These are phyloP conservation scores for Xylaria scruposa DNA, from an alignment of 495 filamentous ascomycete genomes.

Conservation along the genomic window DNA sequence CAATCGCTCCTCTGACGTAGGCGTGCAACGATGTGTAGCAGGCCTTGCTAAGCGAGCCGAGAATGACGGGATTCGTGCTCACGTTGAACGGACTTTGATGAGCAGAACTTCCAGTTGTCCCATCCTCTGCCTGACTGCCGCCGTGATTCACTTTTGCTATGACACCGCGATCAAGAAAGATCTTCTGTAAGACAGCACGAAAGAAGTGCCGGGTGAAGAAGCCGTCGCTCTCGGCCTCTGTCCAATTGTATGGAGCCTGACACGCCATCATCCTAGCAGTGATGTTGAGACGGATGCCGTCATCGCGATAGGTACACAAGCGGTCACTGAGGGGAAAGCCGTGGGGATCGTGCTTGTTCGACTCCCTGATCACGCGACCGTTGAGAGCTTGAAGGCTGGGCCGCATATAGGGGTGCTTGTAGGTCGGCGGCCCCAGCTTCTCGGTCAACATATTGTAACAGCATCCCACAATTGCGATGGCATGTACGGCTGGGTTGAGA, in stretches of 20 bases:
- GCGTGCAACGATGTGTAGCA: slow-evolving; percentile 78
- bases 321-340: slow-evolving; percentile 91
- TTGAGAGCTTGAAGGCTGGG: slow-evolving; percentile 68
- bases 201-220: slow-evolving; percentile 97
- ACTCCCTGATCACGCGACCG: slow-evolving; percentile 52
- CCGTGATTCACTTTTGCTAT: slow-evolving; percentile 63
- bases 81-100: slow-evolving; percentile 55
- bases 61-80: slow-evolving; percentile 75
- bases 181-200: slow-evolving; percentile 85
- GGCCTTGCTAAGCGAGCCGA: slow-evolving; percentile 81
- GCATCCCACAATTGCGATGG: slow-evolving; percentile 93
- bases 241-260: slow-evolving; percentile 95
- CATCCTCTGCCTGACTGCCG: slow-evolving; percentile 41
- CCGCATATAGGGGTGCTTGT: slow-evolving; percentile 71
- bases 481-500: slow-evolving; percentile 80
- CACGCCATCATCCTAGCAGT: slow-evolving; percentile 97
- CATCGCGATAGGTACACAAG: slow-evolving; percentile 64
- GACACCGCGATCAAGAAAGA: slow-evolving; percentile 83
- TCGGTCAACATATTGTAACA: slow-evolving; percentile 98
- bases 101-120: slow-evolving; percentile 43
- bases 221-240: slow-evolving; percentile 72
- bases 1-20: slow-evolving; percentile 81
- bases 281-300: slow-evolving; percentile 86
- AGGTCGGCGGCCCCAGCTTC: slow-evolving; percentile 82
- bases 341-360: slow-evolving; percentile 75